Evolutionary conservation across 129 eudicot species (phyloP), one percentile per base, ranked within the genome.

Genomic region (Flaveria ramosissima): DNA sequence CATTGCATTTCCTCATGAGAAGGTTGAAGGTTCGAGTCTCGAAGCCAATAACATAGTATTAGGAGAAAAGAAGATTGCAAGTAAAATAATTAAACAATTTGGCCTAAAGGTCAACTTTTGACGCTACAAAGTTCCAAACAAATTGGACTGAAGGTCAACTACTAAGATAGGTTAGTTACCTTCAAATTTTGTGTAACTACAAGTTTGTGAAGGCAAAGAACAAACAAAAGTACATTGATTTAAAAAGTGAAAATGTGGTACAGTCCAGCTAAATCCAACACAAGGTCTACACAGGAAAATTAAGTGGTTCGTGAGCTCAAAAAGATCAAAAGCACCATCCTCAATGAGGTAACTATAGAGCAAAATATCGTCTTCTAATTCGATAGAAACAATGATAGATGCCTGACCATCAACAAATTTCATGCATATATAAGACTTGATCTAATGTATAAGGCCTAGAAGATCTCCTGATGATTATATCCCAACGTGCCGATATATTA

Each of bases 321-420:
- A 61, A 26, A 26, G 41, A 61, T 30, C 9, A 11, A 30, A 30
- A 26, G 66, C 66, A 4, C 23, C 66, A 4, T 3, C 0, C 17
- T 60, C 16, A 41, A 61, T 12, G 68, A 26, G 68, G 65, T 19
- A 59, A 59, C 41, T 15, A 14, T 26, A 26, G 27, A 67, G 66
- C 52, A 20, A 53, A 19, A 50, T 51, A 53, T 15, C 0, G 39
- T 11, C 39, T 55, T 55, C 52, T 41, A 20, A 39, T 56, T 72
- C 36, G 13, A 32, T 12, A 53, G 21, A 9, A 61, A 66, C 19
- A 66, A 66, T 32, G 70, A 64, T 32, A 11, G 52, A 43, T 68
- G 30, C 73, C 47, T 57, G 50, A 75, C 66, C 65, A 67, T 36
- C 71, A 50, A 17, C 36, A 65, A 48, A 76, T 64, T 76, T 64